Evolutionary conservation across 768 basidiomycete species (phyloP).

Genomic region (Strobilomyces confusus): DNA sequence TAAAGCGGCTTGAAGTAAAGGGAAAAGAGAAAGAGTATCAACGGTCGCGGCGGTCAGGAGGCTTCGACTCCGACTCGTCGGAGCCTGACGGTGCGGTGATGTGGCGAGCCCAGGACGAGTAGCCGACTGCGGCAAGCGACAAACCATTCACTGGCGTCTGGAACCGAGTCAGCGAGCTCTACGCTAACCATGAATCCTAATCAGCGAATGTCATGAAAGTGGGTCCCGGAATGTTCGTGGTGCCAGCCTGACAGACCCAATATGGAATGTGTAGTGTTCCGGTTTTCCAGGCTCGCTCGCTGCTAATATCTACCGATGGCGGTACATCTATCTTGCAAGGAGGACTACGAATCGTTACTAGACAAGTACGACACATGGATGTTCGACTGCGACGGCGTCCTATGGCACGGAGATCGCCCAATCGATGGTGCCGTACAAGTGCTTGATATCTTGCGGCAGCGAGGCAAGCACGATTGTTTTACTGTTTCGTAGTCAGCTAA

Average conservation of each 20-base stretch:
- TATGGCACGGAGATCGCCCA: conserved; percentile 82
- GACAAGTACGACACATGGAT: conserved; percentile 88
- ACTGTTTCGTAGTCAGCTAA: conserved; percentile 1
- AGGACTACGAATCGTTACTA: conserved; percentile 47
- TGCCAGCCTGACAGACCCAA: background rate
- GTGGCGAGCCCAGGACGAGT: background rate
- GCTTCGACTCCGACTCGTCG: too few species aligned
- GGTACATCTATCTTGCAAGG: conserved; percentile 28
- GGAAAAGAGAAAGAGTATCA: too few species aligned
- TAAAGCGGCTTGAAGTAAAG: too few species aligned
- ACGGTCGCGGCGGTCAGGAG: too few species aligned
- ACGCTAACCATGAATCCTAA: background rate
- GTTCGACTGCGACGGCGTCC: conserved; percentile 94
- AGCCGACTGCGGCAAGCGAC: background rate
- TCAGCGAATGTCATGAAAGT: background rate
- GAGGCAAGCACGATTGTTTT: conserved; percentile 48
- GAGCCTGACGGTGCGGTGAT: too few species aligned
- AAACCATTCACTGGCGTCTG: background rate
- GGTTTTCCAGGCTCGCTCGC: too few species aligned
- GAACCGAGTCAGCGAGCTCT: background rate
- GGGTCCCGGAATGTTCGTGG: background rate
- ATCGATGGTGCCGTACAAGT: conserved; percentile 79
- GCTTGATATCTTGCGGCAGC: conserved; percentile 62
- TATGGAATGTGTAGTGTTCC: conserved; percentile 22
- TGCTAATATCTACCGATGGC: conserved; percentile 26